A percentile compares a stretch with the other conserved stretches of the same genome.
These are phyloP conservation scores for Oryza brachyantha DNA, from an alignment of 176 grass and related monocot genomes.

Conservation along the genomic window DNA sequence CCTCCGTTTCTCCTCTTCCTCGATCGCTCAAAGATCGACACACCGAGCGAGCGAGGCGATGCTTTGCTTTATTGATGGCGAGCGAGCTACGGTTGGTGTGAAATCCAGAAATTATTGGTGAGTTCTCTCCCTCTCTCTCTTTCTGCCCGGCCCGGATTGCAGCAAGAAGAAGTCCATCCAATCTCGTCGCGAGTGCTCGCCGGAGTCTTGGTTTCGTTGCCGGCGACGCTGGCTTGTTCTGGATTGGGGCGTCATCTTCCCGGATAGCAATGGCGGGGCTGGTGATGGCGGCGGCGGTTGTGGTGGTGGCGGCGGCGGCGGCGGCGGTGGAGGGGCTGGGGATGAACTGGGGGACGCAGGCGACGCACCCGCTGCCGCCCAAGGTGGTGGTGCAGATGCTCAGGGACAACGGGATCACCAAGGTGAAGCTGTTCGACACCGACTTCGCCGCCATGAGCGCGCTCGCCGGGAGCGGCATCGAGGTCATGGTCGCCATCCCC, in stretches of 20 bases:
- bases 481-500: constrained; percentile 63
- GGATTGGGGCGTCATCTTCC: no score
- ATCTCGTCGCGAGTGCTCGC: background rate
- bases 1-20: no score
- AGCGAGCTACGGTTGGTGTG: background rate
- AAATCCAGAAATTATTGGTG: background rate
- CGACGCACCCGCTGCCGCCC: constrained; percentile 51
- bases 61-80: no score
- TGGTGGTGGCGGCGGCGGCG: background rate
- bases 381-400: constrained; percentile 55
- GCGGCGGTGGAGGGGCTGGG: constrained; percentile 31
- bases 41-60: no score
- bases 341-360: constrained; percentile 72
- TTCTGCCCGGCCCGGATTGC: background rate
- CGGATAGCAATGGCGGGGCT: background rate
- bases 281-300: background rate
- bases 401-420: constrained; percentile 52
- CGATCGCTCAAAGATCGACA: no score
- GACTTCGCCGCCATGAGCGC: constrained; percentile 51
- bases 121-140: background rate
- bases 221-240: background rate
- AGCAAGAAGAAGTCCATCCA: background rate
- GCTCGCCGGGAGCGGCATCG: constrained; percentile 52
- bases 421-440: constrained; percentile 72
- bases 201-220: background rate